Base-by-base conservation (phyloP, 1,284 basidiomycete genomes). In the Trichosporon sp. region DNA sequence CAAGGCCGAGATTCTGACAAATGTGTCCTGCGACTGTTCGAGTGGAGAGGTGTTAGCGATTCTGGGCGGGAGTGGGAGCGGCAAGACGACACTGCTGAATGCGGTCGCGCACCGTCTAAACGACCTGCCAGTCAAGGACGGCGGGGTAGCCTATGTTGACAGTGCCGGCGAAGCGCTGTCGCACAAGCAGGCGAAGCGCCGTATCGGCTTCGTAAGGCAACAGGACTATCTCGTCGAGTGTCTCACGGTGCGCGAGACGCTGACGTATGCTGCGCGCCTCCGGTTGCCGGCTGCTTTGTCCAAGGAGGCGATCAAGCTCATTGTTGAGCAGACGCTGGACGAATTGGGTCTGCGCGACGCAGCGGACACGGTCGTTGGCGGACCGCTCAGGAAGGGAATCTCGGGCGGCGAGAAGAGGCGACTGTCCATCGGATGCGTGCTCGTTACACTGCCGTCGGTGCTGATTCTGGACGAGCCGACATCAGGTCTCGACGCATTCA, bases 401-500 rank as follows among this genome's bases (percentile, higher is more conserved):
- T 92, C 91, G 70, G 93, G 93, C 14, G 93, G 93, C 21, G 93
- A 95, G 83, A 91, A 91, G 86, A 87, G 84, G 56, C 87, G 93
- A 56, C 89, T 96, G 16, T 91, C 89, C 68, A 94, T 96, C 71
- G 93, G 93, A 7, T 86, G 93, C 69, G 91, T 93, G 77, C 86
- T 94, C 31, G 90, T 95, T 67, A 90, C 91, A 0, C 86, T 88
- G 40, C 93, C 93, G 0, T 92, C 93, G 77, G 87, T 95, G 6
- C 83, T 95, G 61, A 88, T 94, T 32, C 86, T 94, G 31, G 93
- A 96, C 80, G 80, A 81, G 75, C 81, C 80, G 1, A 83, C 82
- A 0, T 80, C 80, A 11, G 81, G 82, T 46, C 78, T 84, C 43
- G 87, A 88, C 73, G 84, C 86, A 0, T 87, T 85, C 70, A 87